phyloP scores from a whole-genome alignment of 2,329 filamentous ascomycete species.

The Calonectria multiphialidica region DNA sequence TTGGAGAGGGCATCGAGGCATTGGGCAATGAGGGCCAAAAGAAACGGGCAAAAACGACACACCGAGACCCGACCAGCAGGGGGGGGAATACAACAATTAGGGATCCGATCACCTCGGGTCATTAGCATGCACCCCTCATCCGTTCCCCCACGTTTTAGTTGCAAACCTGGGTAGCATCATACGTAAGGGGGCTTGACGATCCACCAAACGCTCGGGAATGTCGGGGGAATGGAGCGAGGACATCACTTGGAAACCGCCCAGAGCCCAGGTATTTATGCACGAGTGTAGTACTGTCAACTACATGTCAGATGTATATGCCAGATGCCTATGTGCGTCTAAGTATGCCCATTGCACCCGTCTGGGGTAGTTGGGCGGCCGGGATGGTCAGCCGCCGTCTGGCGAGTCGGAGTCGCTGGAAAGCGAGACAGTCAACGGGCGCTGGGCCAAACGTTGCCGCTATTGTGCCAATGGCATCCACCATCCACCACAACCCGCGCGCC shows the following conservation, averaged over 20 bases:
- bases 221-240: slow-evolving; percentile 10
- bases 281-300: neutral
- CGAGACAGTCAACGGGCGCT: neutral
- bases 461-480: neutral
- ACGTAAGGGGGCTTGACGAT: slow-evolving; percentile 16
- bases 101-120: slow-evolving; percentile 14
- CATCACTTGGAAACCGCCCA: neutral
- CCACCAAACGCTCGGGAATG: slow-evolving; percentile 20
- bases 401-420: slow-evolving; percentile 19
- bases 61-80: neutral
- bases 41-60: neutral
- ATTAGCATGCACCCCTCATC: slow-evolving; percentile 25
- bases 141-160: slow-evolving; percentile 27
- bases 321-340: neutral
- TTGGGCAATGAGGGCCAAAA: neutral
- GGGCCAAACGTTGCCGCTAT: neutral
- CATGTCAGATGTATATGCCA: slow-evolving; percentile 8
- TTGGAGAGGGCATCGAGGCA: no score
- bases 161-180: slow-evolving; percentile 13
- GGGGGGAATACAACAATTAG: neutral
- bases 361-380: neutral
- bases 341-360: neutral
- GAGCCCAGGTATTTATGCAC: neutral
- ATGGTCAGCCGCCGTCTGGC: slow-evolving; percentile 4
- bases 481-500: neutral